Evolutionary conservation across 768 basidiomycete species (phyloP).

Genomic region (Leccinum pellstonianum): DNA sequence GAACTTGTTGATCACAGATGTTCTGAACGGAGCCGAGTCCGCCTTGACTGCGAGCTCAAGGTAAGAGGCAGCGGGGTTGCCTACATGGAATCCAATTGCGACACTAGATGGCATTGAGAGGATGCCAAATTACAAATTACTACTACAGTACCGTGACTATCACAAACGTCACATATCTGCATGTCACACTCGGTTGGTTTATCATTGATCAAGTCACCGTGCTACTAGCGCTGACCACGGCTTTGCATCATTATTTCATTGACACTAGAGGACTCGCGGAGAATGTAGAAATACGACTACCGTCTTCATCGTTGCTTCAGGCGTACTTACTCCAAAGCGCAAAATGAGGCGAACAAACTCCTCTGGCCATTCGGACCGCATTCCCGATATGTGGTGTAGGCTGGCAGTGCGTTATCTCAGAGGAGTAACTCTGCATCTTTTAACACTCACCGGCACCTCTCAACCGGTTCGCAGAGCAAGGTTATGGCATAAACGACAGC

Average conservation of each 20-base stretch:
- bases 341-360: not conserved
- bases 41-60: not conserved
- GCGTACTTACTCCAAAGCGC: not conserved
- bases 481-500: not conserved
- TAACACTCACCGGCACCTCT: not conserved
- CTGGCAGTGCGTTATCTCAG: not conserved
- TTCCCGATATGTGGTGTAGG: not conserved
- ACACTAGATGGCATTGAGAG: no score
- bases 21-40: not conserved
- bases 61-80: not conserved
- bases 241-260: no score
- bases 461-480: not conserved
- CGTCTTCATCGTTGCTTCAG: no score
- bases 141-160: no score
- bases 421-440: not conserved
- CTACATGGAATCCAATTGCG: no score
- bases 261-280: not conserved
- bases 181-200: not conserved
- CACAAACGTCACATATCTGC: no score
- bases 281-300: not conserved
- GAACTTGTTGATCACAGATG: not conserved
- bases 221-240: no score
- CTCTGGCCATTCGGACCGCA: not conserved
- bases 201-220: not conserved
- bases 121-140: no score